Base-by-base conservation (phyloP, 345 rosid species). In the Corymbia maculata region DNA sequence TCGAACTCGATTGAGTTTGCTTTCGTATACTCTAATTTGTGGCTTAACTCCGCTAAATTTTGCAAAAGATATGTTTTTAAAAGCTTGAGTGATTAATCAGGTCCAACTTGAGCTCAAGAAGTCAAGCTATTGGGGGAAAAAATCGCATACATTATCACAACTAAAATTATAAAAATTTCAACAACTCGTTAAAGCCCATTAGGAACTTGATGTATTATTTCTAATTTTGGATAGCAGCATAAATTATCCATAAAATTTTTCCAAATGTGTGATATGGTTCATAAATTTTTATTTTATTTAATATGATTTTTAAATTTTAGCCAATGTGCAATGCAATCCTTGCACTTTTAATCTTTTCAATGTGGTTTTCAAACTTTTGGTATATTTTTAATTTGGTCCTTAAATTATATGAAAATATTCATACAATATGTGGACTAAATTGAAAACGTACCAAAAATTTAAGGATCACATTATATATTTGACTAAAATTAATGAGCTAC, bases 381-480 rank as follows among this genome's bases (percentile, higher is more conserved):
- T 22, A 9, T 0, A 1, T 22, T 55, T 55, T 55, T 28, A 22
- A 22, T 55, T 55, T 55, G 8, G 24, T 55, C 61, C 28, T 1
- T 22, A 4, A 28, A 55, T 55, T 55, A 22, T 22, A 55, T 55
- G 61, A 55, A 22, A 22, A 55, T 55, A 21, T 55, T 24, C 2
- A 55, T 55, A 55, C 24, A 55, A 22, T 8, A 55, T 1, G 24
- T 55, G 0, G 13, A 55, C 6, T 9, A 55, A 55, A 55, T 55
- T 55, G 13, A 8, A 55, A 55, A 55, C 28, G 0, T 22, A 55
- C 13, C 13, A 55, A 55, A 55, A 9, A 22, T 55, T 22, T 21
- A 55, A 0, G 28, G 21, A 55, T 0, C 24, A 55, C 61, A 55
- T 55, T 6, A 0, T 28, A 9, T 0, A 1, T 55, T 22, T 21